Conservation (phyloP, 495 filamentous ascomycete genomes). For the Aspergillus asperescens region DNA sequence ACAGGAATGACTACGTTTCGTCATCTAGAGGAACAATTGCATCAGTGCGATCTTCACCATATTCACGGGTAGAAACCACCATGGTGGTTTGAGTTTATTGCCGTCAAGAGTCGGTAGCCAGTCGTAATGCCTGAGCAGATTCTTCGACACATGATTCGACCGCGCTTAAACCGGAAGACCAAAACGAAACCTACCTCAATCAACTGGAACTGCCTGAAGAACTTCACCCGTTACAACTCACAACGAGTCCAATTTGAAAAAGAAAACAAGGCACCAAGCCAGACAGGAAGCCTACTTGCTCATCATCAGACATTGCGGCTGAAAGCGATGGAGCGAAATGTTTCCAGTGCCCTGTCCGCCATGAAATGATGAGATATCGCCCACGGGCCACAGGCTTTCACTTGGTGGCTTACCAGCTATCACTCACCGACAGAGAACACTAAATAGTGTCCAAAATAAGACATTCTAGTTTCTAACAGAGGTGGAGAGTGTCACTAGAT, state of each 20-base stretch:
- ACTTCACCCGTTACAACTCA: not conserved
- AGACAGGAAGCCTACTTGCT: no score
- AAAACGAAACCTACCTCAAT: conserved; percentile 3
- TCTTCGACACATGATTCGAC: not conserved
- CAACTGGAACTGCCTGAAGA: not conserved
- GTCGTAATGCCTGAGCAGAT: not conserved
- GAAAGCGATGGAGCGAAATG: not conserved
- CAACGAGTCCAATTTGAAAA: not conserved
- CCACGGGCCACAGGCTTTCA: not conserved
- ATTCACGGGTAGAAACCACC: no score
- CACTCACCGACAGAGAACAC: conserved; percentile 7
- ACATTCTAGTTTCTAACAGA: not conserved
- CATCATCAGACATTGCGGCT: not conserved
- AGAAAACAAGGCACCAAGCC: not conserved
- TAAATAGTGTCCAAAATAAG: conserved; percentile 6
- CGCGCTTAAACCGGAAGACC: conserved; percentile 15
- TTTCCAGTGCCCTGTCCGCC: not conserved
- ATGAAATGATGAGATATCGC: no score
- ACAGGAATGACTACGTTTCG: not conserved
- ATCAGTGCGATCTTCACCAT: not conserved
- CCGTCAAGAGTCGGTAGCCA: not conserved
- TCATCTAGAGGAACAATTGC: not conserved
- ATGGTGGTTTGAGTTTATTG: not conserved
- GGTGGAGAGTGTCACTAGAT: not conserved
- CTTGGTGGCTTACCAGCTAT: not conserved